phyloP scores from a whole-genome alignment of 768 basidiomycete genomes.

The Termitomyces sp. region DNA sequence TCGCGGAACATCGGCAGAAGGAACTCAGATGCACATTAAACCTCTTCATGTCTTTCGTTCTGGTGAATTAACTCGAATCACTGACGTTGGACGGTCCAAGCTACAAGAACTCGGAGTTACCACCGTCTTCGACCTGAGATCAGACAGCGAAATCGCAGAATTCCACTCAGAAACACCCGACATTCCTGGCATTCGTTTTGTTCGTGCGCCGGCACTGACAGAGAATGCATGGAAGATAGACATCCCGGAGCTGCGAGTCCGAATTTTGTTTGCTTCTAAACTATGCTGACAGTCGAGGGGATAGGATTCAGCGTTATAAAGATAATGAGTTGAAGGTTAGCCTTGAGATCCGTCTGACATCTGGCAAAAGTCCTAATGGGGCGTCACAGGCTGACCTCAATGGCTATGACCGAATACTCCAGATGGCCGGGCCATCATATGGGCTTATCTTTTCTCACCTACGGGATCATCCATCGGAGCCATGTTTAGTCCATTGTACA shows the following conservation, averaged over 20 bases:
- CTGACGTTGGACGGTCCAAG: slow-evolving; percentile 29
- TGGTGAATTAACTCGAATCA: slow-evolving; percentile 34
- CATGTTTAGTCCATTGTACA: slow-evolving; percentile 42
- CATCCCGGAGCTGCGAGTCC: slow-evolving; percentile 19
- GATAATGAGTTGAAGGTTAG: slow-evolving; percentile 1
- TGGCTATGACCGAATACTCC: slow-evolving; percentile 28
- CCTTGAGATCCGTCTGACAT: not conserved
- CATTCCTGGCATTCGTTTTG: slow-evolving; percentile 29
- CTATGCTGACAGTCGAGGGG: not conserved
- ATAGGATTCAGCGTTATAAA: not conserved
- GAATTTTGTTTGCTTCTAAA: not conserved
- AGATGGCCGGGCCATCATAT: slow-evolving; percentile 28
- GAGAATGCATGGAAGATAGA: slow-evolving; percentile 24
- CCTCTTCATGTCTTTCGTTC: slow-evolving; percentile 35
- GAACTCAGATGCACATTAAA: slow-evolving; percentile 20
- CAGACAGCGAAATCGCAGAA: slow-evolving; percentile 30
- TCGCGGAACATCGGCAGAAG: slow-evolving; percentile 21
- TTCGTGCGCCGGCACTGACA: slow-evolving; percentile 26
- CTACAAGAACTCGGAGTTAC: slow-evolving; percentile 31
- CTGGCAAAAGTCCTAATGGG: not conserved
- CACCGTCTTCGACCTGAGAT: slow-evolving; percentile 38
- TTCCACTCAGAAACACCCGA: slow-evolving; percentile 27
- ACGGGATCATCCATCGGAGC: slow-evolving; percentile 33
- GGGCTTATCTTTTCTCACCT: slow-evolving; percentile 34
- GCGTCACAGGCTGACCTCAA: slow-evolving; percentile 27